Evolutionary conservation across 352 stramenopile genomes (phyloP).

Genomic region (Pythium brachiatum): DNA sequence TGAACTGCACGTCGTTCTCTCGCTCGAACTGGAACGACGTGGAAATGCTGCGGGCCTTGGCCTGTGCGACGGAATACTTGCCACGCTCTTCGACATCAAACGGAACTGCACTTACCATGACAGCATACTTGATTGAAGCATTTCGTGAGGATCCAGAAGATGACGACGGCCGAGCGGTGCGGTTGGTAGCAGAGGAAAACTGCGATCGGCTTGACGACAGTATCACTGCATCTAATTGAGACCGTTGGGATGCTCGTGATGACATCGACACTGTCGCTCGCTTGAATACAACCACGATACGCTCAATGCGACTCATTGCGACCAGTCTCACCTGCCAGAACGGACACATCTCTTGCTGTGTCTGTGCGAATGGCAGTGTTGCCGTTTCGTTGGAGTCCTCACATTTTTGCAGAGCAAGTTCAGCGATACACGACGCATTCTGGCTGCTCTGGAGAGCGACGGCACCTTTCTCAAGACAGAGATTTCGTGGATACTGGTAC

Average conservation of each 20-base stretch:
- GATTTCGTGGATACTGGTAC: slow-evolving; percentile 54
- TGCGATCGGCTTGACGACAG: slow-evolving; percentile 10
- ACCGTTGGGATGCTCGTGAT: slow-evolving; percentile 15
- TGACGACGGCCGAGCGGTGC: background rate
- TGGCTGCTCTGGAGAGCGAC: slow-evolving; percentile 56
- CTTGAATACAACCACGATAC: slow-evolving; percentile 35
- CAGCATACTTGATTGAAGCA: slow-evolving; percentile 32
- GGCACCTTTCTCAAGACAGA: slow-evolving; percentile 38
- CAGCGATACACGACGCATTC: slow-evolving; percentile 46
- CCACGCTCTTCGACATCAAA: slow-evolving; percentile 65
- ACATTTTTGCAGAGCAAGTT: slow-evolving; percentile 38
- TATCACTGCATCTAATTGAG: slow-evolving; percentile 3
- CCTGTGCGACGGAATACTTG: slow-evolving; percentile 55
- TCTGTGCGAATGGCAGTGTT: slow-evolving; percentile 42
- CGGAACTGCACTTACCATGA: slow-evolving; percentile 51
- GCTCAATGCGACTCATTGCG: slow-evolving; percentile 41
- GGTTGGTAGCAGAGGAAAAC: slow-evolving; percentile 12
- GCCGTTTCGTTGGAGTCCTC: slow-evolving; percentile 3
- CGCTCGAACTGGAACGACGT: slow-evolving; percentile 33
- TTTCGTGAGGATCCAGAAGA: slow-evolving; percentile 1
- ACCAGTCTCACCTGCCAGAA: slow-evolving; percentile 65
- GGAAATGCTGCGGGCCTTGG: slow-evolving; percentile 52
- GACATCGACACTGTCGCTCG: slow-evolving; percentile 7
- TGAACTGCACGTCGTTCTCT: slow-evolving; percentile 28
- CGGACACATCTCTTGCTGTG: slow-evolving; percentile 70